Conservation (phyloP, 306 rosid genomes). For the Mucuna pruriens region DNA sequence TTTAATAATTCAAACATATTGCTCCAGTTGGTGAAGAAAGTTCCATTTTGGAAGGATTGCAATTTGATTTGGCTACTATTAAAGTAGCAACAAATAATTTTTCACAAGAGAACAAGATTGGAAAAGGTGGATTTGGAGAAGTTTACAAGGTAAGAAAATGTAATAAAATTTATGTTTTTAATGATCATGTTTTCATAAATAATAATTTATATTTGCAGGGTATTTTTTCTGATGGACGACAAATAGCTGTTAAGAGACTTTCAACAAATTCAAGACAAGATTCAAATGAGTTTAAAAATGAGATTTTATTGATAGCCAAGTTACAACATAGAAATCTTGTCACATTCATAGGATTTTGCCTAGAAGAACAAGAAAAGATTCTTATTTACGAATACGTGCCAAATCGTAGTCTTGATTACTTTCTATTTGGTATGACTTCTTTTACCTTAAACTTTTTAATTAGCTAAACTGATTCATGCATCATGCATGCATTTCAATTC, state of each 20-base stretch:
- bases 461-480: background rate
- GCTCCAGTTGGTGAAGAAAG: constrained; percentile 27
- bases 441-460: background rate
- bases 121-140: constrained; percentile 43
- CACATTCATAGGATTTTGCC: background rate
- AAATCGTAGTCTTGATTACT: constrained; percentile 35
- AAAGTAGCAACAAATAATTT: constrained; percentile 9
- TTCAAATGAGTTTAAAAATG: constrained; percentile 36
- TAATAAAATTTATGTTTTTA: background rate
- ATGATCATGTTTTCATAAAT: background rate
- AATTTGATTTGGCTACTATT: background rate
- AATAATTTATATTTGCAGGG: constrained; percentile 16
- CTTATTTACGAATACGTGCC: constrained; percentile 41
- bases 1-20: background rate
- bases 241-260: constrained; percentile 41
- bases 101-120: background rate
- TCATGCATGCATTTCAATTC: background rate
- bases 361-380: constrained; percentile 32
- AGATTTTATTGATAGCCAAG: constrained; percentile 32
- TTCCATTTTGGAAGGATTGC: background rate
- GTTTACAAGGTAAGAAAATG: constrained; percentile 30
- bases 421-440: constrained; percentile 31
- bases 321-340: constrained; percentile 42
- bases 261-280: constrained; percentile 32
- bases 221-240: background rate